Evolutionary conservation across 345 rosid genomes (phyloP), one percentile per base, ranked within the genome.

Genomic region (Euphorbia lathyris): DNA sequence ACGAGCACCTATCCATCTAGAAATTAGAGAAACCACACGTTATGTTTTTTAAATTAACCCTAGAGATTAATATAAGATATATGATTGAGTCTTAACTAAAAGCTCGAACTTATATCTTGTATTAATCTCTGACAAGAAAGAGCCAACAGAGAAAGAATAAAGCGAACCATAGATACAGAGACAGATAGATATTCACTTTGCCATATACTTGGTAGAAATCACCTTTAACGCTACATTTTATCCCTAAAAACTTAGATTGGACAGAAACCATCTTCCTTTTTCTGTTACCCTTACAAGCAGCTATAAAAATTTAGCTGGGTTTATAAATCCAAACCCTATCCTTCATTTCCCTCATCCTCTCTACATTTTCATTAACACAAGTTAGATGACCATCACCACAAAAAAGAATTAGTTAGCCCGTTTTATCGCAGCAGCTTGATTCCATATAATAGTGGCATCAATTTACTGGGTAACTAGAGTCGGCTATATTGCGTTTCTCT

Each of bases 311-410:
- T 47, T 47, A 47, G 52, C 17, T 47, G n/a, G n/a, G n/a, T n/a
- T n/a, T n/a, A n/a, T n/a, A n/a, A n/a, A n/a, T 3, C 13, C 47
- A 47, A 19, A 14, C 5, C 6, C n/a, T 32, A 32, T 32, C 52
- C 52, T 13, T n/a, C n/a, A n/a, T 19, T 13, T 1, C 52, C 16
- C 17, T 14, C 52, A 1, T 7, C 52, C 52, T 47, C 20, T 3
- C 2, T 14, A 47, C 20, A 47, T 47, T 47, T 57, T 58, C 40
- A 29, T 12, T 12, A 56, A 5, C 32, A 9, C 23, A 51, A 19
- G 77, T 74, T 64, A 71, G 70, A 52, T 17, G 61, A 55, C 36
- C 16, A 47, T 71, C 27, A 48, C 14, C 50, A 5, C 43, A 6
- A 5, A 13, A 20, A 45, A 6, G 4, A 40, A 58, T 25, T 20